Evolutionary conservation across 2,329 filamentous ascomycete genomes (phyloP), one percentile per base, ranked within the genome.

Genomic region (Venturia nashicola): DNA sequence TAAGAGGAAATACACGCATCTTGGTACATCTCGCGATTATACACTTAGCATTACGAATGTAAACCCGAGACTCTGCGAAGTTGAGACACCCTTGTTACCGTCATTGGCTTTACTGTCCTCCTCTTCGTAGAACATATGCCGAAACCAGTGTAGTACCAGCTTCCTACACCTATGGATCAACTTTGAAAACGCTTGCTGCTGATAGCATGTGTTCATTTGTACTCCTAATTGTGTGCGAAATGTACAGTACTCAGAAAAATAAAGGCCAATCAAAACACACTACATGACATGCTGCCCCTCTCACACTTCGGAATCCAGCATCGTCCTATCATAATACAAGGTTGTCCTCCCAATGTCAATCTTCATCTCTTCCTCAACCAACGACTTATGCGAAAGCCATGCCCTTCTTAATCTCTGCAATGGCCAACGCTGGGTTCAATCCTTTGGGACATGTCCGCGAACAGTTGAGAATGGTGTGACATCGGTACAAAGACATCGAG

Each of bases 401-500:
- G 80, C 87, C 85, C 89, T 97, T 97, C 89, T 97, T 97, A 77
- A 97, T 96, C 83, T 97, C 89, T 62, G 92, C 92, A 79, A 99
- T 96, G 20, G 94, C 94, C 75, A 90, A 83, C 68, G 90, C 94
- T 23, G 94, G 94, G 82, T 99, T 99, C 71, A 99, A 79, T 57
- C 94, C 94, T 90, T 99, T 99, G 74, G 94, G 94, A 79, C 94
- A 99, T 64, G 93, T 96, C 77, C 91, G 84, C 69, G 92, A 93
- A 86, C 93, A 99, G 85, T 99, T 99, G 71, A 99, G 86, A 75
- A 99, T 99, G 68, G 94, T 99, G 83, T 99, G 94, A 84, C 94
- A 99, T 73, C 94, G 86, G 84, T 99, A 99, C 77, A 99, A 77
- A 78, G 89, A 95, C 94, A 99, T 99, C 75, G 89, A 94, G 85